A percentile compares a stretch with the other conserved stretches of the same genome.
Evolutionary conservation across 2,329 filamentous ascomycete species (phyloP).

Genomic region (Colletotrichum costaricense): DNA sequence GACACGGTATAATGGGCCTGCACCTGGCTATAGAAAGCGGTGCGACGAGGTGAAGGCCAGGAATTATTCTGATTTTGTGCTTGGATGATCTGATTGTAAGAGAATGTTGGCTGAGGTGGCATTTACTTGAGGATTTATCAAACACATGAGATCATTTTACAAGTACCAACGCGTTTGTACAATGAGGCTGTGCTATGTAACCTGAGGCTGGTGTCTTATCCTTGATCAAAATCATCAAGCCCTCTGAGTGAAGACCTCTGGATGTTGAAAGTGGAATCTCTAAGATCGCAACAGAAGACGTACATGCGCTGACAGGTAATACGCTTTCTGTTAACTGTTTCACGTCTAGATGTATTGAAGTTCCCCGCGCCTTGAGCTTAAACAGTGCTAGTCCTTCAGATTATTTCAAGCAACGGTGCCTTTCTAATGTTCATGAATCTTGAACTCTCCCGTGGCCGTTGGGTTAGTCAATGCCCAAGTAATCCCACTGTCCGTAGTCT

Average conservation of each 20-base stretch:
- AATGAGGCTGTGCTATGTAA: no score
- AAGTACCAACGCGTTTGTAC: no score
- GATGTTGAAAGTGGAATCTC: no score
- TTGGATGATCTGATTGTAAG: neutral
- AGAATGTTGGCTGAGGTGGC: neutral
- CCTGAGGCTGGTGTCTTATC: no score
- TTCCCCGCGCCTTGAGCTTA: neutral
- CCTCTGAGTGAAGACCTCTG: no score
- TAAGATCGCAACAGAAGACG: no score
- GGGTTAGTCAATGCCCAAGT: constrained; percentile 52
- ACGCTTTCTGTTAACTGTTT: no score
- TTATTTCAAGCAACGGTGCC: neutral
- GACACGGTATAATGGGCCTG: constrained; percentile 58
- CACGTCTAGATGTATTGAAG: neutral
- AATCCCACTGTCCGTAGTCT: constrained; percentile 55
- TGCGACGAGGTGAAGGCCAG: constrained; percentile 47
- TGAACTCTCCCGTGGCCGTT: constrained; percentile 41
- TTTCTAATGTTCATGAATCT: constrained; percentile 10
- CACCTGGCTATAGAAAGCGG: constrained; percentile 53
- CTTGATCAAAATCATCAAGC: no score
- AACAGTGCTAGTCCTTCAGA: neutral
- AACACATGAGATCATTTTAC: neutral
- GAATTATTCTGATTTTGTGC: constrained; percentile 10
- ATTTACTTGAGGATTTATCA: neutral
- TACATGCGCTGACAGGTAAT: no score